Percentiles rank a stretch among this genome's conserved stretches.
These are phyloP conservation scores for Chenopodium album DNA, from an alignment of 148 eudicot species.

Conservation along the genomic window DNA sequence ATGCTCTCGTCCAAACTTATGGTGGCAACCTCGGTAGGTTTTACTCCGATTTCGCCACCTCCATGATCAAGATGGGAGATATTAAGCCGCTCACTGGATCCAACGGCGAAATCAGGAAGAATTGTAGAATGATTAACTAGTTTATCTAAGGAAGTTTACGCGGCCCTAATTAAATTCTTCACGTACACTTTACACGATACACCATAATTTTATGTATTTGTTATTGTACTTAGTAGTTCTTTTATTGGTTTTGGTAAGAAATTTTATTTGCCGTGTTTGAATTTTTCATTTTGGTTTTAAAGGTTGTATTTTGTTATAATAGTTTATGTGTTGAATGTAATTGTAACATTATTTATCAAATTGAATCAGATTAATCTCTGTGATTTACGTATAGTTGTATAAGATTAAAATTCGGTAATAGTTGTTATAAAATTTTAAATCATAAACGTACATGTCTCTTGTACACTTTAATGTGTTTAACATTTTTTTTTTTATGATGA, in stretches of 20 bases:
- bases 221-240: too few species aligned
- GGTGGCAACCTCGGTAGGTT: conserved; percentile 28
- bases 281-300: neutral
- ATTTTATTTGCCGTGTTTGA: neutral
- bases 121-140: conserved; percentile 49
- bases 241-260: too few species aligned
- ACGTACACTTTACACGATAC: neutral
- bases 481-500: too few species aligned
- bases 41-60: conserved; percentile 40
- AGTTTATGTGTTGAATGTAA: too few species aligned
- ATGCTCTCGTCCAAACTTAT: conserved; percentile 36
- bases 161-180: neutral
- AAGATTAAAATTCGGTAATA: too few species aligned
- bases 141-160: neutral
- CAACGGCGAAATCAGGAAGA: conserved; percentile 54
- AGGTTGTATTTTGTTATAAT: neutral
- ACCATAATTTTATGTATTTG: neutral
- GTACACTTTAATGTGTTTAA: too few species aligned
- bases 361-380: neutral
- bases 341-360: neutral
- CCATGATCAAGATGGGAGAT: conserved; percentile 59
- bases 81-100: conserved; percentile 59
- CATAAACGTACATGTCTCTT: too few species aligned
- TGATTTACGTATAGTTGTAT: too few species aligned
- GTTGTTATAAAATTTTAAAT: too few species aligned